phyloP scores from a whole-genome alignment of 1,284 basidiomycete genomes.

The Microbotryum scabiosae region DNA sequence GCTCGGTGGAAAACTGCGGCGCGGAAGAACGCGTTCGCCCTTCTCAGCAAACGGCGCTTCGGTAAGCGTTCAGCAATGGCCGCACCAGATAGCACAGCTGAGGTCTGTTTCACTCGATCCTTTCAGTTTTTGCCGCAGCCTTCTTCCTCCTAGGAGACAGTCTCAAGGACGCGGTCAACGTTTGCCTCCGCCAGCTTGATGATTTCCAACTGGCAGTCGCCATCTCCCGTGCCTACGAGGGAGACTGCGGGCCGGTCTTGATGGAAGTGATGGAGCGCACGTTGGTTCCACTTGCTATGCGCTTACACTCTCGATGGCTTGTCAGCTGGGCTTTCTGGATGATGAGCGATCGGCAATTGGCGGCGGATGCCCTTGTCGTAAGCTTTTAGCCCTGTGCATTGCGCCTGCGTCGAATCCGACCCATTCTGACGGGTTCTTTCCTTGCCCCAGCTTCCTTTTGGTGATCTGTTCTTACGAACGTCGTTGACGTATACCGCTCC shows the following conservation, averaged over 20 bases:
- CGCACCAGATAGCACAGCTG: background rate
- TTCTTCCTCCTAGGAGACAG: constrained; percentile 91
- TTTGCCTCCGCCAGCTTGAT: constrained; percentile 76
- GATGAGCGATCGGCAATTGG: constrained; percentile 70
- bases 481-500: constrained; percentile 3
- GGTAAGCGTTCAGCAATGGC: constrained; percentile 47
- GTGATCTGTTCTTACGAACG: constrained; percentile 8
- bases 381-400: constrained; percentile 35
- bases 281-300: constrained; percentile 75
- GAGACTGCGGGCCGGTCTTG: constrained; percentile 71
- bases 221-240: constrained; percentile 72
- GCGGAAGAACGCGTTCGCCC: constrained; percentile 89
- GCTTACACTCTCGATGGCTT: constrained; percentile 83
- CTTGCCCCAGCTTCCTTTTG: background rate
- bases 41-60: constrained; percentile 84
- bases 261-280: constrained; percentile 59
- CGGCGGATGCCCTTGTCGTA: constrained; percentile 73
- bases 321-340: constrained; percentile 96
- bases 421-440: background rate
- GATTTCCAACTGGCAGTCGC: constrained; percentile 88
- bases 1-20: constrained; percentile 87
- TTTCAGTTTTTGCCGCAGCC: constrained; percentile 82
- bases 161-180: constrained; percentile 81
- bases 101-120: constrained; percentile 2
- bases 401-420: background rate